Percentiles rank a stretch among this genome's conserved stretches.
Conservation (phyloP, 2,329 filamentous ascomycete genomes). For the Alternaria arborescens region DNA sequence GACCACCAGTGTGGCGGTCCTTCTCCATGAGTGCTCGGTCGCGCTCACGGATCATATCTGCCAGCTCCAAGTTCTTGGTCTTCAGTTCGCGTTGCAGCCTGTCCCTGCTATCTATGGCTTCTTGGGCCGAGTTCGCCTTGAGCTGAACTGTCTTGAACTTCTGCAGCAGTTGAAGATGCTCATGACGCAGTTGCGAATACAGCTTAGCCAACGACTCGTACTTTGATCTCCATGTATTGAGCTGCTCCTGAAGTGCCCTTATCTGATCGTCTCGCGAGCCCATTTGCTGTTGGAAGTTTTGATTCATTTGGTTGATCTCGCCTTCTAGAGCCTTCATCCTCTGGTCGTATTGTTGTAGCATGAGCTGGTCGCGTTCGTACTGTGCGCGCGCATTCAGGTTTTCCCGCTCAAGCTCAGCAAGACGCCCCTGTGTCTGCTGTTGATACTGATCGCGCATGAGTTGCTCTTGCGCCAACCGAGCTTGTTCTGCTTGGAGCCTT, state of each 20-base stretch:
- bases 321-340: conserved; percentile 91
- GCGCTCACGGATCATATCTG: conserved; percentile 97
- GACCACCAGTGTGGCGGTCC: conserved; percentile 83
- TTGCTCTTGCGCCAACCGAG: conserved; percentile 88
- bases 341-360: conserved; percentile 95
- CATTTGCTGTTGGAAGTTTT: conserved; percentile 84
- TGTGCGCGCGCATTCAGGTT: conserved; percentile 93
- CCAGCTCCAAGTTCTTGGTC: conserved; percentile 98
- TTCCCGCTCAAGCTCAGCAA: conserved; percentile 93
- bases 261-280: conserved; percentile 95
- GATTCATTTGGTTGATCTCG: conserved; percentile 82
- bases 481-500: conserved; percentile 84
- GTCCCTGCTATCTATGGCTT: conserved; percentile 93
- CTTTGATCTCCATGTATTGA: conserved; percentile 97
- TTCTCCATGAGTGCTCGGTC: conserved; percentile 93
- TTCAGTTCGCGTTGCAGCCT: conserved; percentile 97
- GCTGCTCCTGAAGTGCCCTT: conserved; percentile 88
- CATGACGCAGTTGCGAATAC: conserved; percentile 93
- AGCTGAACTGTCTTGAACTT: conserved; percentile 97
- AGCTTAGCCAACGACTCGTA: conserved; percentile 97
- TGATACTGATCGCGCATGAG: conserved; percentile 87
- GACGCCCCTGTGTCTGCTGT: conserved; percentile 92
- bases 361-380: conserved; percentile 95
- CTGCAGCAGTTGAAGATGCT: conserved; percentile 92
- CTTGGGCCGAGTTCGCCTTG: conserved; percentile 95